These are phyloP conservation scores for Coemansia sp. DNA, from an alignment of 192 early-diverging fungal genomes.

Conservation along the genomic window DNA sequence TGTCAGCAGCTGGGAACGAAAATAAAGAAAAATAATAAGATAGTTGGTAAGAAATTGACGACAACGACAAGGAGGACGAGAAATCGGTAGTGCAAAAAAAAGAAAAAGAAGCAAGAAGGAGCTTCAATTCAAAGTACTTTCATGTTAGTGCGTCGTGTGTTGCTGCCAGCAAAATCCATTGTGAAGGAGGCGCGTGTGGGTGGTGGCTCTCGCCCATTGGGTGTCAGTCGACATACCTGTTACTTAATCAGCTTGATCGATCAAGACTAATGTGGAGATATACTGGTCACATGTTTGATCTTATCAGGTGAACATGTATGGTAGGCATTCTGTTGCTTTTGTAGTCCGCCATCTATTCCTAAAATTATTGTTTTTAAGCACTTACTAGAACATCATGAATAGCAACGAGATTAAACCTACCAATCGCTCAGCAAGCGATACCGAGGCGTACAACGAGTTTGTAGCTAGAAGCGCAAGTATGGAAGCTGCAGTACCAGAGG, in stretches of 20 bases:
- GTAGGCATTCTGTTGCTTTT: background rate
- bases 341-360: background rate
- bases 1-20: background rate
- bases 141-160: background rate
- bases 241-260: background rate
- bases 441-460: conserved; percentile 11
- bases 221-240: background rate
- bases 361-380: background rate
- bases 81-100: background rate
- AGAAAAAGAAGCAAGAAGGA: background rate
- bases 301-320: background rate
- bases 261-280: background rate
- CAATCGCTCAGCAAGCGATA: background rate
- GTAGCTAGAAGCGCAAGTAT: conserved; percentile 30
- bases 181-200: background rate
- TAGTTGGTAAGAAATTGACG: background rate
- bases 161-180: background rate
- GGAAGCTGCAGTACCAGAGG: conserved; percentile 47
- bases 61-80: background rate
- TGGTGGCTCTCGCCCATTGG: conserved; percentile 9
- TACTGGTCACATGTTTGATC: background rate
- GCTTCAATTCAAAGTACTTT: background rate
- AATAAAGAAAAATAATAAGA: conserved; percentile 28
- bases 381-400: background rate
- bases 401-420: background rate